phyloP scores from a whole-genome alignment of 1,139 yeast species.

The Suhomyces coccinellae region DNA sequence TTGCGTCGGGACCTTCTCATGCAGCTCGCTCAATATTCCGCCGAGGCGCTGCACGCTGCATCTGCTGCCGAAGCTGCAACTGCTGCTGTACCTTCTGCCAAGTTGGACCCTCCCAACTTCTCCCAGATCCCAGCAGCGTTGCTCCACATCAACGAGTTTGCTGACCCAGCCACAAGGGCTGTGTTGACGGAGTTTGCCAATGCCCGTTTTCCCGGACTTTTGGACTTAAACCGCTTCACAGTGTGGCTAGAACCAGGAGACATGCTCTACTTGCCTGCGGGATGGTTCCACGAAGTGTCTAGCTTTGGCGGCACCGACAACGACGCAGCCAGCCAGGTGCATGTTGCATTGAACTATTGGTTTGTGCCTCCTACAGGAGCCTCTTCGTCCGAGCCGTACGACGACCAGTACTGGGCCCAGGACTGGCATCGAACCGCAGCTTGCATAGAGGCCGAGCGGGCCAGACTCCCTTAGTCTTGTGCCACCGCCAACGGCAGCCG shows the following conservation, averaged over 20 bases:
- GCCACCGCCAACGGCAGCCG: too few relatives aligned
- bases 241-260: slow-evolving; percentile 61
- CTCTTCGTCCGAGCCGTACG: slow-evolving; percentile 35
- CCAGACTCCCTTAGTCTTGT: neutral
- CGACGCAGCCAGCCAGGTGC: slow-evolving; percentile 30
- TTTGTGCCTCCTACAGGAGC: slow-evolving; percentile 59
- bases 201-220: slow-evolving; percentile 49
- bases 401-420: slow-evolving; percentile 49
- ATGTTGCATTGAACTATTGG: slow-evolving; percentile 74
- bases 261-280: slow-evolving; percentile 69
- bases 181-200: slow-evolving; percentile 34
- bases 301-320: slow-evolving; percentile 51
- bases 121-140: slow-evolving; percentile 61
- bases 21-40: slow-evolving; percentile 7
- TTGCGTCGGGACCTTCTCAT: slow-evolving; percentile 3
- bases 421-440: slow-evolving; percentile 45
- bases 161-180: slow-evolving; percentile 21
- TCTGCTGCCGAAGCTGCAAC: neutral
- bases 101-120: slow-evolving; percentile 67
- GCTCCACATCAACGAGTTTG: slow-evolving; percentile 56
- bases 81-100: slow-evolving; percentile 5
- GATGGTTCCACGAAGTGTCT: slow-evolving; percentile 82
- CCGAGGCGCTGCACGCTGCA: neutral
- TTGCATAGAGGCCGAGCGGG: slow-evolving; percentile 17
- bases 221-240: slow-evolving; percentile 38